Conservation (phyloP, 192 early-diverging fungal genomes). For the Powellomyces hirtus region DNA sequence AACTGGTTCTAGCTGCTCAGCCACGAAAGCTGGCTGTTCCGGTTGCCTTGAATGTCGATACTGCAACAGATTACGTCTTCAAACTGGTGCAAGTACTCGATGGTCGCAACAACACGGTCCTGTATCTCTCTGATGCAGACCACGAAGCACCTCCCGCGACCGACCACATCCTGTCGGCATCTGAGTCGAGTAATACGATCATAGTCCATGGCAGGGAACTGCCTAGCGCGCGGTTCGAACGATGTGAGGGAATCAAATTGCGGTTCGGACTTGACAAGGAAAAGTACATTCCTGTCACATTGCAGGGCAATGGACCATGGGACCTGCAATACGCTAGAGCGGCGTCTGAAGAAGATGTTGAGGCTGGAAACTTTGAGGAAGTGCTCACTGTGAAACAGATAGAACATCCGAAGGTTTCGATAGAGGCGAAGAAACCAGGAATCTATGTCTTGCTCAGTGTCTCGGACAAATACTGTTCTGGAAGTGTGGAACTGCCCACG, state of each 20-base stretch:
- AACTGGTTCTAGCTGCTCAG: conserved; percentile 8
- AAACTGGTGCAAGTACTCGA: conserved; percentile 35
- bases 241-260: conserved; percentile 9
- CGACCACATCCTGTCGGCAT: background rate
- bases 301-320: conserved; percentile 56
- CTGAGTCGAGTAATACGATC: conserved; percentile 14
- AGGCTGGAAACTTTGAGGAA: conserved; percentile 2
- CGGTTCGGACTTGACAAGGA: conserved; percentile 28
- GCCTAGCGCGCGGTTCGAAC: conserved; percentile 30
- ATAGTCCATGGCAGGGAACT: conserved; percentile 30
- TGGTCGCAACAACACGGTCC: conserved; percentile 43
- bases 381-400: conserved; percentile 1
- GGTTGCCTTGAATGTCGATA: conserved; percentile 31
- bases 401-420: background rate
- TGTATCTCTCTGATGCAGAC: background rate
- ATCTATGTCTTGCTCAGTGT: conserved; percentile 36
- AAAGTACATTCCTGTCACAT: conserved; percentile 31
- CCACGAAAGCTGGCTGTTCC: conserved; percentile 1
- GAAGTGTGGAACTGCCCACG: conserved; percentile 23
- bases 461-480: conserved; percentile 42
- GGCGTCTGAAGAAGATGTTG: conserved; percentile 17
- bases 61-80: conserved; percentile 26
- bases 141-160: conserved; percentile 10
- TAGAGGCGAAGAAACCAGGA: conserved; percentile 31
- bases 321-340: conserved; percentile 29